Conservation (phyloP, 129 eudicot genomes). For the Chrysanthemum lavandulifolium region DNA sequence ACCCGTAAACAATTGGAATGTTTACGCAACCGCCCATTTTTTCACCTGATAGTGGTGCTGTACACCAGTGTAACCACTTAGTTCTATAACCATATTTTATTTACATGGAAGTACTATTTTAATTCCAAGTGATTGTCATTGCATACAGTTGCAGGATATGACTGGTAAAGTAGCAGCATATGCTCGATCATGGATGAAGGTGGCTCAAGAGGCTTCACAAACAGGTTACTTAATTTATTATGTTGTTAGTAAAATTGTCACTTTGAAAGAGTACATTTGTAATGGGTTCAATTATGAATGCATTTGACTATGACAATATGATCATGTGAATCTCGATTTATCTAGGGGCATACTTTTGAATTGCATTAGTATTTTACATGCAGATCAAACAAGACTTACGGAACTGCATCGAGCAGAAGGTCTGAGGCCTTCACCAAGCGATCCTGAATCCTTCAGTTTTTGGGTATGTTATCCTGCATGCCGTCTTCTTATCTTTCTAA, state of each 20-base stretch:
- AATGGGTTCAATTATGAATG: background rate
- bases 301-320: background rate
- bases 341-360: background rate
- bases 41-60: too few species aligned
- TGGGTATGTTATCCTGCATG: slow-evolving; percentile 60
- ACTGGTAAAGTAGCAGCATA: slow-evolving; percentile 63
- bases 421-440: slow-evolving; percentile 76
- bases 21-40: too few species aligned
- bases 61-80: background rate
- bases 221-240: slow-evolving; percentile 44
- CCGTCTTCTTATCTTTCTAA: background rate
- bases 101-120: background rate
- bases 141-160: slow-evolving; percentile 60
- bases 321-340: background rate
- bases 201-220: slow-evolving; percentile 80
- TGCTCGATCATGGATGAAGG: slow-evolving; percentile 71
- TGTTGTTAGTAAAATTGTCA: background rate
- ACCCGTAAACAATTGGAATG: too few species aligned
- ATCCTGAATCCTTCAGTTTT: slow-evolving; percentile 96
- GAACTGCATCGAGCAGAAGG: slow-evolving; percentile 88
- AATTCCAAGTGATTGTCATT: slow-evolving; percentile 14
- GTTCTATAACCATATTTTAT: background rate
- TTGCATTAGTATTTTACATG: background rate
- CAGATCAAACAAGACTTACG: slow-evolving; percentile 71
- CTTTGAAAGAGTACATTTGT: background rate